Percentiles rank a stretch among this genome's conserved stretches.
These are phyloP conservation scores for Coemansia nantahalensis DNA, from an alignment of 192 early-diverging fungal genomes.

Conservation along the genomic window DNA sequence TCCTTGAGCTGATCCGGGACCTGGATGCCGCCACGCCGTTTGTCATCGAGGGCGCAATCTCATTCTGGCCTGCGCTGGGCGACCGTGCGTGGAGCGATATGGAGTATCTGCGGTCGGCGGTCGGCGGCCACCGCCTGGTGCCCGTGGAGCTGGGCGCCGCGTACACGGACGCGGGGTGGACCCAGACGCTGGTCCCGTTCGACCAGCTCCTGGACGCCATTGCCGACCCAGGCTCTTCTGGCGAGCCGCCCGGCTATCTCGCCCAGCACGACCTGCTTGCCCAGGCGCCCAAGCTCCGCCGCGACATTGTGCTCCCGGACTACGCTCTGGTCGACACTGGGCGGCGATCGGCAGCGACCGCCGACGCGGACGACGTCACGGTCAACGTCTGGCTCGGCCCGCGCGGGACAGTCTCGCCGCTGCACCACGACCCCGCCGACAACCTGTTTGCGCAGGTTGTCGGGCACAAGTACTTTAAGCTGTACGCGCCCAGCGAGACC, in stretches of 20 bases:
- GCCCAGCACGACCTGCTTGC: slow-evolving; percentile 84
- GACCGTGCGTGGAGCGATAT: slow-evolving; percentile 60
- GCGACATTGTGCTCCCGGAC: slow-evolving; percentile 75
- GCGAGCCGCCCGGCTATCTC: slow-evolving; percentile 58
- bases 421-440: slow-evolving; percentile 79
- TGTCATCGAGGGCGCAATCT: slow-evolving; percentile 28
- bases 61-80: slow-evolving; percentile 33
- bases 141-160: slow-evolving; percentile 78
- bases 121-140: slow-evolving; percentile 67
- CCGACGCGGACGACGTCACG: slow-evolving; percentile 29
- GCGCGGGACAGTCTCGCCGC: slow-evolving; percentile 71
- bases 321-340: slow-evolving; percentile 65
- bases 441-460: slow-evolving; percentile 85
- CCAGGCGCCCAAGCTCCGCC: slow-evolving; percentile 66
- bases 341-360: not conserved
- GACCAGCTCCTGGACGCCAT: slow-evolving; percentile 64
- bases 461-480: slow-evolving; percentile 73
- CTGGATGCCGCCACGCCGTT: slow-evolving; percentile 4
- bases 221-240: too few relatives aligned
- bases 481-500: slow-evolving; percentile 66
- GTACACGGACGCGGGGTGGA: slow-evolving; percentile 78
- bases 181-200: slow-evolving; percentile 67
- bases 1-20: slow-evolving; percentile 15
- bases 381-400: slow-evolving; percentile 81
- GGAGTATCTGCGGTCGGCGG: slow-evolving; percentile 56